Conservation (phyloP, 768 basidiomycete species). For the Mycena galopus region DNA sequence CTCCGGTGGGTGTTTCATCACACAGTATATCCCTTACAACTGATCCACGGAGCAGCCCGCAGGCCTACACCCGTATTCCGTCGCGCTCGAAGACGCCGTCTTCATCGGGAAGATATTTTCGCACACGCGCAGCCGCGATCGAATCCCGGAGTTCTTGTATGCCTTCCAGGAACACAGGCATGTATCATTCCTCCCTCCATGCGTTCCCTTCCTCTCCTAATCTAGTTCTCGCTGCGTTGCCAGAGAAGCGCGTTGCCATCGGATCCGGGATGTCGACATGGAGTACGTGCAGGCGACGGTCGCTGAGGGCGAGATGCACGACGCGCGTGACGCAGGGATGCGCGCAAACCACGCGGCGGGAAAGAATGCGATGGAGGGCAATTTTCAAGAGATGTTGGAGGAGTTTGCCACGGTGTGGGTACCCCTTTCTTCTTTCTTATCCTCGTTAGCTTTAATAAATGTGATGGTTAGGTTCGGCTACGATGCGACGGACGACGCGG, state of each 20-base stretch:
- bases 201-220: not conserved
- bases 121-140: conserved; percentile 8
- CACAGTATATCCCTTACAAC: too few species aligned
- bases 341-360: not conserved
- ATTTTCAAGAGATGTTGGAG: not conserved
- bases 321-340: not conserved
- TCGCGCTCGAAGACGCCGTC: conserved; percentile 23
- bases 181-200: not conserved
- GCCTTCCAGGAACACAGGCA: conserved; percentile 28
- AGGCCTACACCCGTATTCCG: conserved; percentile 1
- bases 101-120: conserved; percentile 33
- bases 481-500: not conserved
- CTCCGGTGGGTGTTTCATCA: conserved; percentile 4
- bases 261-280: not conserved
- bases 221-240: not conserved
- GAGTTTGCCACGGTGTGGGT: not conserved
- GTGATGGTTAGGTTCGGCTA: not conserved
- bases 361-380: not conserved
- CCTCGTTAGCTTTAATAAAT: not conserved
- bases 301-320: conserved; percentile 12
- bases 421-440: not conserved
- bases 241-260: conserved; percentile 11
- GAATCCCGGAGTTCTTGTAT: conserved; percentile 25
- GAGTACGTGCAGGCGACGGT: not conserved
- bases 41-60: not conserved